Percentiles rank a stretch among this genome's conserved stretches.
These are phyloP conservation scores for Alternaria atra DNA, from an alignment of 2,329 filamentous ascomycete genomes.

Conservation along the genomic window DNA sequence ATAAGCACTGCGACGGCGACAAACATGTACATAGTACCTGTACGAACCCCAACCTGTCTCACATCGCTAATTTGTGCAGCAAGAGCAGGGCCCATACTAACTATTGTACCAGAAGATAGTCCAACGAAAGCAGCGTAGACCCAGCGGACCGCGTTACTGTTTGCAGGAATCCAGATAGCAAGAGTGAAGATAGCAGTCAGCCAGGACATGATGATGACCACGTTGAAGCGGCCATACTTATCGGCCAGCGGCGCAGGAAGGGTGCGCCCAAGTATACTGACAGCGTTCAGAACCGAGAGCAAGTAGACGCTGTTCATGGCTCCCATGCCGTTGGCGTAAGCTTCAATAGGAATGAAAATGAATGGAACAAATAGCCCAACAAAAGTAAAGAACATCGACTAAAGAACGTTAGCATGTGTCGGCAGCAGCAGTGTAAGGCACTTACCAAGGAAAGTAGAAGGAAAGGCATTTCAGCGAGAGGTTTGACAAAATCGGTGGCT, in stretches of 20 bases:
- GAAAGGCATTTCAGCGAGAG: slow-evolving; percentile 51
- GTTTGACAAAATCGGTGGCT: slow-evolving; percentile 18
- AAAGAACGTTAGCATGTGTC: slow-evolving; percentile 66
- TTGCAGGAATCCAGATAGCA: slow-evolving; percentile 56
- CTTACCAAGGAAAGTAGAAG: slow-evolving; percentile 64
- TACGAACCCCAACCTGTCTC: slow-evolving; percentile 71
- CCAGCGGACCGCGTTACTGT: slow-evolving; percentile 41
- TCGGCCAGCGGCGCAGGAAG: slow-evolving; percentile 62
- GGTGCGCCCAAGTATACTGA: slow-evolving; percentile 61
- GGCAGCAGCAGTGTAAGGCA: slow-evolving; percentile 55
- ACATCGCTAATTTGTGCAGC: slow-evolving; percentile 75
- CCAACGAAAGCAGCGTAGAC: slow-evolving; percentile 56
- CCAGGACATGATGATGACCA: slow-evolving; percentile 58
- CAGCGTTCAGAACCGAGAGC: slow-evolving; percentile 53
- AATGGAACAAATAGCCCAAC: slow-evolving; percentile 59
- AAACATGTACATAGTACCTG: slow-evolving; percentile 68
- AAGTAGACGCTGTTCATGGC: background rate
- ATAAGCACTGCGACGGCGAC: slow-evolving; percentile 7
- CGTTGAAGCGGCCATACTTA: slow-evolving; percentile 60
- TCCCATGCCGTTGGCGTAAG: too few species aligned
- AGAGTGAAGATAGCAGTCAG: slow-evolving; percentile 56
- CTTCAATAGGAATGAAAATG: background rate
- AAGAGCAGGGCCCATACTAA: slow-evolving; percentile 68
- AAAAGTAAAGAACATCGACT: slow-evolving; percentile 59
- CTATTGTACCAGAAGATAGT: slow-evolving; percentile 71